Evolutionary conservation across 108 stramenopile species (phyloP).

Genomic region (Nitzschia sp.): DNA sequence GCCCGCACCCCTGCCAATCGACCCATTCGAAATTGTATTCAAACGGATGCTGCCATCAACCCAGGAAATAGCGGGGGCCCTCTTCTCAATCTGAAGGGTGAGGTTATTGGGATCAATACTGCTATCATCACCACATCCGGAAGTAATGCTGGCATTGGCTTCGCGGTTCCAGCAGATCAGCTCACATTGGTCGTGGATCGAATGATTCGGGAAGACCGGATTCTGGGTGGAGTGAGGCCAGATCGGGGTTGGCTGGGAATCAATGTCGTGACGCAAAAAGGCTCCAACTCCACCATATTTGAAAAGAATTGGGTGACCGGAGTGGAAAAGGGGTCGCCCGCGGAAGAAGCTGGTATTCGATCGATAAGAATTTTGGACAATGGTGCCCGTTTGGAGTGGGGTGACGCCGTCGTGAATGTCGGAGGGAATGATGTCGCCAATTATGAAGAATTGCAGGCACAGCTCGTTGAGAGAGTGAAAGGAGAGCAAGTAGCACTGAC

Average conservation of each 20-base stretch:
- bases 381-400: constrained; percentile 23
- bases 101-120: constrained; percentile 91
- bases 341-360: constrained; percentile 41
- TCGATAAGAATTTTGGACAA: constrained; percentile 14
- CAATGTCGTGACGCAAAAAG: constrained; percentile 23
- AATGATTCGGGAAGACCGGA: constrained; percentile 43
- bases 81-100: constrained; percentile 74
- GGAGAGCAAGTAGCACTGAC: constrained; percentile 68
- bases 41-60: constrained; percentile 94
- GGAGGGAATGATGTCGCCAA: constrained; percentile 50
- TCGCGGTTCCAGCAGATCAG: constrained; percentile 76
- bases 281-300: constrained; percentile 1
- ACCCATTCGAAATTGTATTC: constrained; percentile 78
- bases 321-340: constrained; percentile 45
- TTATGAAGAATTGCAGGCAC: constrained; percentile 45
- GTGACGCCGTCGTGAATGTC: constrained; percentile 69
- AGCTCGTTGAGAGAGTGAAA: constrained; percentile 46
- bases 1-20: constrained; percentile 61
- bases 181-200: constrained; percentile 36
- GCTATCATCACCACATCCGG: constrained; percentile 79
- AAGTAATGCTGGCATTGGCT: constrained; percentile 79
- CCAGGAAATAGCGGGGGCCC: constrained; percentile 95
- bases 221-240: neutral
- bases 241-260: constrained; percentile 44
- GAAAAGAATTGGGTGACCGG: constrained; percentile 31